Conservation (phyloP, 441 rosid genomes). For the Croton laevigatus region DNA sequence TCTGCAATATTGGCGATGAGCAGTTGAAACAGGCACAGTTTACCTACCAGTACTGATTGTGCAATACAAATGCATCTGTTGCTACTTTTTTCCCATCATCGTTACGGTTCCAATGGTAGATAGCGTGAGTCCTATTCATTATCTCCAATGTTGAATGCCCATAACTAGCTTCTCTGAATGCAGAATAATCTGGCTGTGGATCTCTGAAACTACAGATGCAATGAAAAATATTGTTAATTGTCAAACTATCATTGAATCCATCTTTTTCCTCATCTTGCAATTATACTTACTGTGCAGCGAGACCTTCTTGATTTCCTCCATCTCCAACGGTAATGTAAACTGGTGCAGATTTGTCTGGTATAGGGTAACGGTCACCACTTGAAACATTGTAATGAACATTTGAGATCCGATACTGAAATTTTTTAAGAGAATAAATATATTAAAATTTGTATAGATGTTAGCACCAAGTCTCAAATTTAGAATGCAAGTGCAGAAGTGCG, state of each 20-base stretch:
- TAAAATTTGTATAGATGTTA: neutral
- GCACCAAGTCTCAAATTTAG: neutral
- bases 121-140: slow-evolving; percentile 61
- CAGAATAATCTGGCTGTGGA: slow-evolving; percentile 81
- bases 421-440: neutral
- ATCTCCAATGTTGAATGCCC: slow-evolving; percentile 73
- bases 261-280: neutral
- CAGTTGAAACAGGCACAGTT: neutral
- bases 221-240: slow-evolving; percentile 1
- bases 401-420: slow-evolving; percentile 74
- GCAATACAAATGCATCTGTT: slow-evolving; percentile 48
- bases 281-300: slow-evolving; percentile 61
- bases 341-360: slow-evolving; percentile 78
- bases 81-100: slow-evolving; percentile 57
- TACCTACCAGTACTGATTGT: slow-evolving; percentile 49
- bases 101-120: slow-evolving; percentile 72
- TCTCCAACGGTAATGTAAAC: slow-evolving; percentile 90
- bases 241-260: neutral
- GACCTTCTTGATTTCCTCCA: slow-evolving; percentile 98
- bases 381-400: slow-evolving; percentile 68
- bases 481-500: neutral
- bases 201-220: slow-evolving; percentile 48
- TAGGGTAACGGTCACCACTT: slow-evolving; percentile 58
- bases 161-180: slow-evolving; percentile 81
- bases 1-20: too few relatives aligned